Percentiles rank a stretch among this genome's conserved stretches.
Evolutionary conservation across 2,329 filamentous ascomycete species (phyloP).

Genomic region (Fusarium humuli): DNA sequence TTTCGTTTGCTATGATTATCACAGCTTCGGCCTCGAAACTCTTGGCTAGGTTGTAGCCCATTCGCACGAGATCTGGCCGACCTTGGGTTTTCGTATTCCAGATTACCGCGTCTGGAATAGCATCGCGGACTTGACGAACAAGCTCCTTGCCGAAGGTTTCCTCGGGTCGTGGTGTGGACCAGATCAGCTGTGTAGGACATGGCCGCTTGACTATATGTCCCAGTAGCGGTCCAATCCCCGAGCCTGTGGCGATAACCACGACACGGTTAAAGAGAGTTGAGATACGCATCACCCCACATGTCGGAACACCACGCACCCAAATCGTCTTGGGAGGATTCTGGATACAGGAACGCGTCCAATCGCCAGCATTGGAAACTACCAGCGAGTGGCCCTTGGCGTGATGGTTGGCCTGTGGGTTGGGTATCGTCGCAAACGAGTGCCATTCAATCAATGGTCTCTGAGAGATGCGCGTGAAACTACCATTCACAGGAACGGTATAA

Average conservation of each 20-base stretch:
- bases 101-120: constrained; percentile 73
- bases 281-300: constrained; percentile 75
- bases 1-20: constrained; percentile 78
- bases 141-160: constrained; percentile 71
- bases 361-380: constrained; percentile 77
- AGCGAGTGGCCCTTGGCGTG: constrained; percentile 68
- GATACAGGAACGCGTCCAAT: constrained; percentile 78
- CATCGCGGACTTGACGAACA: constrained; percentile 64
- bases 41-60: constrained; percentile 65
- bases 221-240: constrained; percentile 77
- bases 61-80: constrained; percentile 66
- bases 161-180: constrained; percentile 72
- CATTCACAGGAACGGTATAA: constrained; percentile 67
- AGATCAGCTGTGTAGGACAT: constrained; percentile 71
- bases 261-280: constrained; percentile 73
- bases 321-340: constrained; percentile 68
- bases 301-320: constrained; percentile 76
- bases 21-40: constrained; percentile 74
- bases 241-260: constrained; percentile 77
- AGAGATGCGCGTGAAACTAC: constrained; percentile 65
- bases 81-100: constrained; percentile 72
- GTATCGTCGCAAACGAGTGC: constrained; percentile 81
- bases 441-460: constrained; percentile 74
- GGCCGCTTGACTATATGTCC: constrained; percentile 66
- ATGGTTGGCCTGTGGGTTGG: constrained; percentile 58